Conservation (phyloP, 371 early-diverging fungal species). For the Rhizomucor pusillus region DNA sequence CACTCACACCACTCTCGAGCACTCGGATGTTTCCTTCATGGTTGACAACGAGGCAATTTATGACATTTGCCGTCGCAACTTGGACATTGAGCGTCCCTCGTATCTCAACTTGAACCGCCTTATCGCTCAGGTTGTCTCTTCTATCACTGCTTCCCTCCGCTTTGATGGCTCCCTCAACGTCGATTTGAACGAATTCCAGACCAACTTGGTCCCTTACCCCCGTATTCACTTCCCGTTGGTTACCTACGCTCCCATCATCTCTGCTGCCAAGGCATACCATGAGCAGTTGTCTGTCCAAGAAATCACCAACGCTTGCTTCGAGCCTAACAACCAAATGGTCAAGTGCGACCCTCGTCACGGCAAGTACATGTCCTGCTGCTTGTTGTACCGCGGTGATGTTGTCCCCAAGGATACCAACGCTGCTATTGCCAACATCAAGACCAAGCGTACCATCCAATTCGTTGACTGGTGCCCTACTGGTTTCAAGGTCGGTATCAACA, state of each 20-base stretch:
- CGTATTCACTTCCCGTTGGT: conserved; percentile 98
- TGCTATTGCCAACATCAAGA: conserved; percentile 87
- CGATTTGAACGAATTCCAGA: conserved; percentile 96
- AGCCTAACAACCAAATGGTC: conserved; percentile 95
- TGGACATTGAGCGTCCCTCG: conserved; percentile 97
- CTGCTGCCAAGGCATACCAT: conserved; percentile 88
- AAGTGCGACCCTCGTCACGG: conserved; percentile 93
- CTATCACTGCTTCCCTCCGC: conserved; percentile 99
- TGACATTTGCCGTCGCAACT: conserved; percentile 98
- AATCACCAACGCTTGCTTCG: conserved; percentile 92
- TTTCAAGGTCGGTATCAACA: conserved; percentile 97
- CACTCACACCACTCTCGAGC: conserved; percentile 97
- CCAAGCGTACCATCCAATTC: conserved; percentile 90
- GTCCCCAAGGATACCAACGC: conserved; percentile 84
- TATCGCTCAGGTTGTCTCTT: conserved; percentile 99
- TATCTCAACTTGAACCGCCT: conserved; percentile 98
- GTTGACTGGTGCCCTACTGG: conserved; percentile 99
- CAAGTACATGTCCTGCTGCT: conserved; percentile 95
- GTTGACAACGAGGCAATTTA: conserved; percentile 99
- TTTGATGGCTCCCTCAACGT: conserved; percentile 98
- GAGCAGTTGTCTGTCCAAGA: conserved; percentile 89
- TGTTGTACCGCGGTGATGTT: conserved; percentile 94
- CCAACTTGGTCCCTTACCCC: conserved; percentile 97
- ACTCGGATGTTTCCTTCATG: conserved; percentile 98
- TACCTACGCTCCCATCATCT: conserved; percentile 93